These are phyloP conservation scores for Colletotrichum nymphaeae DNA, from an alignment of 2,329 filamentous ascomycete genomes.

Conservation along the genomic window DNA sequence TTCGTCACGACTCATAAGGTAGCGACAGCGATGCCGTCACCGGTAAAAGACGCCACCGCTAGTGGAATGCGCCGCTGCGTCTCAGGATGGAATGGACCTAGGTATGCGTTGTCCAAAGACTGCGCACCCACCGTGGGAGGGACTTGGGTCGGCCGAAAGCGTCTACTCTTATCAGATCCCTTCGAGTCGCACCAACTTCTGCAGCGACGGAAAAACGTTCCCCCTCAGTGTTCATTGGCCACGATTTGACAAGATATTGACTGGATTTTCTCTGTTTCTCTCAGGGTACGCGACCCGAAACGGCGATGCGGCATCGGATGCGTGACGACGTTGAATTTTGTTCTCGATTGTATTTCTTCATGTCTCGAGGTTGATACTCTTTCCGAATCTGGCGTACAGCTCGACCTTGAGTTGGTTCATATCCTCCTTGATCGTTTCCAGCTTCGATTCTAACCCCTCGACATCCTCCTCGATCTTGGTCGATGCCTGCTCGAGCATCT, in stretches of 20 bases:
- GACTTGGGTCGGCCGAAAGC: neutral
- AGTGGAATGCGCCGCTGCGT: neutral
- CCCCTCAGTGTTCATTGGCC: neutral
- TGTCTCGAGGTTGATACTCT: constrained; percentile 96
- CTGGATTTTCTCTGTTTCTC: neutral
- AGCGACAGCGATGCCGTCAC: constrained; percentile 6
- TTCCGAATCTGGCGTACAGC: constrained; percentile 93
- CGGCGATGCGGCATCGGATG: neutral
- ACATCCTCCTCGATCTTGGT: constrained; percentile 83
- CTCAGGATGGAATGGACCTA: neutral
- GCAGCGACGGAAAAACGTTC: neutral
- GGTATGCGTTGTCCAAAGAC: neutral
- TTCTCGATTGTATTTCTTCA: constrained; percentile 52
- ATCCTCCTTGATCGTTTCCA: constrained; percentile 81
- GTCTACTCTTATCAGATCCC: neutral
- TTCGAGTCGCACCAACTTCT: neutral
- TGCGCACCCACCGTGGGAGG: neutral
- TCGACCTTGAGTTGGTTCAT: constrained; percentile 92
- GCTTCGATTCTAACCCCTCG: constrained; percentile 78
- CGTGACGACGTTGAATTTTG: neutral
- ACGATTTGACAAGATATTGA: neutral
- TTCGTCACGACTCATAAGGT: neutral
- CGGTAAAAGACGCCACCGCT: neutral
- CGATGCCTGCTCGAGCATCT: constrained; percentile 80
- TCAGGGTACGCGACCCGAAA: neutral